phyloP scores from a whole-genome alignment of 1,139 yeast genomes.

The Groenewaldozyma auringiensis region DNA sequence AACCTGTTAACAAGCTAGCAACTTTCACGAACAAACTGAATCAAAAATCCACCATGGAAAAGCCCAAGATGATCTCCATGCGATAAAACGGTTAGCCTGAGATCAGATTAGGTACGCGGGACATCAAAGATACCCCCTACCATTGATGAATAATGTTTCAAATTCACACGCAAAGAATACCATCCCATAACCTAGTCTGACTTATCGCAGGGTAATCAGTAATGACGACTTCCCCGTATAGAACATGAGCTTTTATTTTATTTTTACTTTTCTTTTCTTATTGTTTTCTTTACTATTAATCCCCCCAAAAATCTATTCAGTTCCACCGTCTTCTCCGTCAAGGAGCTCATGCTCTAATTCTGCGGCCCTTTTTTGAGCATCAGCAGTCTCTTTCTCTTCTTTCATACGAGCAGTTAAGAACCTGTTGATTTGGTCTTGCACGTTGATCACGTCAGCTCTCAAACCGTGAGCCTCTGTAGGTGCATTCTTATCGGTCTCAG shows the following conservation, averaged over 20 bases:
- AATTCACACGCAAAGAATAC: too few relatives aligned
- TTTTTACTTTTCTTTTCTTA: neutral
- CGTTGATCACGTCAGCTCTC: neutral
- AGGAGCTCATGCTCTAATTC: neutral
- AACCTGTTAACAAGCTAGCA: neutral
- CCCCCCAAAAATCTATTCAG: too few relatives aligned
- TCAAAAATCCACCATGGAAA: neutral
- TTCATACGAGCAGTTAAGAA: conserved; percentile 2
- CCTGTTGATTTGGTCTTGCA: conserved; percentile 1
- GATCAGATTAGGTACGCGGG: too few relatives aligned
- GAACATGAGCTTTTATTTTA: too few relatives aligned
- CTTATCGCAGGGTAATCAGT: too few relatives aligned
- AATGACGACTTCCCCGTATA: too few relatives aligned
- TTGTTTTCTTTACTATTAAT: neutral
- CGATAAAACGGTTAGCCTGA: too few relatives aligned
- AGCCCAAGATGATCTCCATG: conserved; percentile 1
- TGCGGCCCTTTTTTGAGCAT: neutral
- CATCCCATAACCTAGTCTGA: too few relatives aligned
- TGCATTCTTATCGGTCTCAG: neutral
- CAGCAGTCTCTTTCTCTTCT: neutral
- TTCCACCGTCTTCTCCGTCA: conserved; percentile 5
- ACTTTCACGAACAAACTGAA: neutral
- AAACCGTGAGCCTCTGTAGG: neutral
- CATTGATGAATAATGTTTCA: too few relatives aligned
- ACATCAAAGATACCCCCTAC: too few relatives aligned